These are phyloP conservation scores for Byssoonygena ceratinophila DNA, from an alignment of 2,329 filamentous ascomycete genomes.

Conservation along the genomic window DNA sequence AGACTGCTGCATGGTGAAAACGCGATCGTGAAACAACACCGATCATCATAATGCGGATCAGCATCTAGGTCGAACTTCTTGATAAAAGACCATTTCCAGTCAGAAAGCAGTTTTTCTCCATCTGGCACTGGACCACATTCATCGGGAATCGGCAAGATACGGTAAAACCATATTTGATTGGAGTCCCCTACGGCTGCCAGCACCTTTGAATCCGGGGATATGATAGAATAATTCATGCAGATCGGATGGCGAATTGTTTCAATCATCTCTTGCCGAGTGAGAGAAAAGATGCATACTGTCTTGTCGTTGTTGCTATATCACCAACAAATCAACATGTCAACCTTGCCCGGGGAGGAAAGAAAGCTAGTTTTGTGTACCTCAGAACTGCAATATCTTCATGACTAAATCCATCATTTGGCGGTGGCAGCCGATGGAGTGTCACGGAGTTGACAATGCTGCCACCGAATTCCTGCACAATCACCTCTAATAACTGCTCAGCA, in stretches of 20 bases:
- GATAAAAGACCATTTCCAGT: constrained; percentile 35
- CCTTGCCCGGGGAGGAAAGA: neutral
- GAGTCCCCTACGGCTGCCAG: constrained; percentile 81
- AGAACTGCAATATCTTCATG: constrained; percentile 48
- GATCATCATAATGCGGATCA: constrained; percentile 31
- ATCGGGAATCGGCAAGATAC: constrained; percentile 23
- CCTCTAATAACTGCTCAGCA: constrained; percentile 29
- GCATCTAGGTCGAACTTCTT: constrained; percentile 34
- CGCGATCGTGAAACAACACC: constrained; percentile 40
- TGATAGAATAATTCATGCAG: constrained; percentile 85
- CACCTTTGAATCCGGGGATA: constrained; percentile 75
- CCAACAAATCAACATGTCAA: constrained; percentile 45
- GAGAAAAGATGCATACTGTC: constrained; percentile 71
- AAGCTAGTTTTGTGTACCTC: constrained; percentile 29
- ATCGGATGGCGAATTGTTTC: constrained; percentile 65
- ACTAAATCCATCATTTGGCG: constrained; percentile 32
- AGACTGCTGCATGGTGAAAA: constrained; percentile 41
- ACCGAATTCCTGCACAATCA: constrained; percentile 50
- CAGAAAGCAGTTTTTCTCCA: constrained; percentile 27
- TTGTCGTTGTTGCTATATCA: constrained; percentile 80
- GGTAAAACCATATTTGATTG: constrained; percentile 73
- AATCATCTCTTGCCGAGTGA: constrained; percentile 57
- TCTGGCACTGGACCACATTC: constrained; percentile 21
- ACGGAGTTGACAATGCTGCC: constrained; percentile 58
- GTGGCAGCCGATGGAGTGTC: constrained; percentile 48